phyloP scores from a whole-genome alignment of 805 yeast species.

The Nakazawaea ernobii region DNA sequence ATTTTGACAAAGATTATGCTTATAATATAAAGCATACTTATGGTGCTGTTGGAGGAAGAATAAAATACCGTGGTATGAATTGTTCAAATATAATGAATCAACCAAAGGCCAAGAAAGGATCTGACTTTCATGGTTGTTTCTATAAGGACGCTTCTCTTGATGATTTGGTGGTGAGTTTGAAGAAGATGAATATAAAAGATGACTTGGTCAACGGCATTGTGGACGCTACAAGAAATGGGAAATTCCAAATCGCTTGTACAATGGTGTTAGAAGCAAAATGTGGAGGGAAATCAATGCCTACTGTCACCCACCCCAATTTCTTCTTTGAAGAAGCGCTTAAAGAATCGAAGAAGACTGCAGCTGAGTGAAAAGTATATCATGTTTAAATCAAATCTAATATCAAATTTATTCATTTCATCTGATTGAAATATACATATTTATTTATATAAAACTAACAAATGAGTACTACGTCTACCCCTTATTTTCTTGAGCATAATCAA shows the following conservation, averaged over 20 bases:
- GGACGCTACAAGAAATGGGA: constrained; percentile 62
- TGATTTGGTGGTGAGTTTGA: constrained; percentile 48
- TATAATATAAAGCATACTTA: constrained; percentile 86
- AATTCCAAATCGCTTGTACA: constrained; percentile 84
- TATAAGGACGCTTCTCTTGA: constrained; percentile 73
- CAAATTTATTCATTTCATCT: background rate
- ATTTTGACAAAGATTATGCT: constrained; percentile 80
- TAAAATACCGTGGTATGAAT: constrained; percentile 80
- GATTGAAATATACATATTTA: background rate
- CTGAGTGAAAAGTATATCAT: background rate
- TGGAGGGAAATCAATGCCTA: constrained; percentile 11
- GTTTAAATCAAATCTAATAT: background rate
- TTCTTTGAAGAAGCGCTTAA: constrained; percentile 11
- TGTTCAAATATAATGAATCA: constrained; percentile 72
- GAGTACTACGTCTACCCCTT: background rate
- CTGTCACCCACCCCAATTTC: constrained; percentile 11
- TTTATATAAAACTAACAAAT: background rate
- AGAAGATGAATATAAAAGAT: constrained; percentile 60
- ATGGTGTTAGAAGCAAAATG: constrained; percentile 63
- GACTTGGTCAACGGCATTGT: constrained; percentile 51
- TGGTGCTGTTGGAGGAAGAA: constrained; percentile 88
- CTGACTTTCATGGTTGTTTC: constrained; percentile 90
- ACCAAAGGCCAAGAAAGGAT: constrained; percentile 57
- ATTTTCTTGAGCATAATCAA: constrained; percentile 43
- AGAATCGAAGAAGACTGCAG: background rate